These are phyloP conservation scores for Strobilomyces echinocephalus DNA, from an alignment of 768 basidiomycete genomes.

Conservation along the genomic window DNA sequence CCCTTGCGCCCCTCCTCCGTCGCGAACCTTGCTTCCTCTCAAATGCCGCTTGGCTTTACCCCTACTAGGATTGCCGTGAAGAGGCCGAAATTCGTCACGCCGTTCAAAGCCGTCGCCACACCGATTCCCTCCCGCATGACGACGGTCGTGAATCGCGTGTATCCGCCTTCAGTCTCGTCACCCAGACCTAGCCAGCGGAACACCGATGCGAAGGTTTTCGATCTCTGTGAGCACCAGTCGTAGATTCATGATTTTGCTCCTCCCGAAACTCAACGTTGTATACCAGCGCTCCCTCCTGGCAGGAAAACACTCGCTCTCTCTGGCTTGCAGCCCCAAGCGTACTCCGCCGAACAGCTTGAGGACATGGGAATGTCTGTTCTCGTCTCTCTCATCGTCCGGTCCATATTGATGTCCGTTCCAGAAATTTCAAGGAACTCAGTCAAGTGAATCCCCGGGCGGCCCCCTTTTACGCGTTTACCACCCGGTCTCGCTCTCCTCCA, in stretches of 20 bases:
- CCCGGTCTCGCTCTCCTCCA: constrained; percentile 30
- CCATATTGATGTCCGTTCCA: constrained; percentile 24
- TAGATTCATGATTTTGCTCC: background rate
- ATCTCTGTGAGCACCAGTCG: constrained; percentile 37
- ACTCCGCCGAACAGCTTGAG: constrained; percentile 41
- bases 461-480: constrained; percentile 56
- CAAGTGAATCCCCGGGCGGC: constrained; percentile 55
- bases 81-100: constrained; percentile 48
- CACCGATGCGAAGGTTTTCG: constrained; percentile 27
- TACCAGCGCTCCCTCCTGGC: constrained; percentile 30
- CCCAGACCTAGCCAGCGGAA: constrained; percentile 7
- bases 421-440: constrained; percentile 46
- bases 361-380: constrained; percentile 48
- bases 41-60: constrained; percentile 23
- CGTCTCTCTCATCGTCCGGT: background rate
- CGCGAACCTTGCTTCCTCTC: constrained; percentile 11
- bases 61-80: constrained; percentile 28
- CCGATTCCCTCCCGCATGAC: background rate
- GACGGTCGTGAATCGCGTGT: constrained; percentile 12
- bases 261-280: background rate
- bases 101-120: constrained; percentile 53
- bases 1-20: constrained; percentile 34
- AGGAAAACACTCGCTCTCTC: constrained; percentile 46
- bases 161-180: constrained; percentile 20
- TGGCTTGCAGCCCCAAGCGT: constrained; percentile 47